A percentile compares a stretch with the other conserved stretches of the same genome.
Conservation (phyloP, 169 alveolate genomes). For the Fabrea salina region DNA sequence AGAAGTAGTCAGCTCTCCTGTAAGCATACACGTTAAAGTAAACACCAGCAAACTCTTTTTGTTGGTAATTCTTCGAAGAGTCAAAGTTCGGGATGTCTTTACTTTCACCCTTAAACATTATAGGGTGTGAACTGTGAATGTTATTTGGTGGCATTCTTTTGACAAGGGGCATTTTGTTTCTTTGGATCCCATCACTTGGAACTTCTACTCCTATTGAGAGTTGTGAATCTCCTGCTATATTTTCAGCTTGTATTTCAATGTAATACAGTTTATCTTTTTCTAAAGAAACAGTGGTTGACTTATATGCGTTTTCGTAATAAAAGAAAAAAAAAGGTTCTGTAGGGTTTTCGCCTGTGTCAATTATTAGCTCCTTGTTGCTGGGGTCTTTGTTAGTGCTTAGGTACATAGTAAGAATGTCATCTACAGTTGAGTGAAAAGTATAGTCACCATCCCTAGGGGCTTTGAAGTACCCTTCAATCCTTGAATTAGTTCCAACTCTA, state of each 20-base stretch:
- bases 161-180: conserved; percentile 10
- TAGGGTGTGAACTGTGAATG: too few species aligned
- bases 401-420: conserved; percentile 1
- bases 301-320: too few species aligned
- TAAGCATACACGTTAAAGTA: too few species aligned
- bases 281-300: neutral
- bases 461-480: neutral
- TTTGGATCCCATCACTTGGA: neutral
- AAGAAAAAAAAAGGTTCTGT: too few species aligned
- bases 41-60: too few species aligned
- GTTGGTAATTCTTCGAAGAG: too few species aligned
- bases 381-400: neutral
- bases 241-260: neutral
- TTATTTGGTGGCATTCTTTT: neutral
- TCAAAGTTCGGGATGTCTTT: too few species aligned
- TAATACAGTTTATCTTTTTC: neutral
- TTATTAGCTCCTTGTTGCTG: neutral
- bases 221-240: conserved; percentile 10
- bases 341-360: too few species aligned
- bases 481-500: neutral
- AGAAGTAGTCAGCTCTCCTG: too few species aligned
- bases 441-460: conserved; percentile 23
- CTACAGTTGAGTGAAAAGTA: neutral
- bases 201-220: conserved; percentile 9
- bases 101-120: too few species aligned